Base-by-base conservation (phyloP, 805 yeast species). In the Ogataea ramenticola region DNA sequence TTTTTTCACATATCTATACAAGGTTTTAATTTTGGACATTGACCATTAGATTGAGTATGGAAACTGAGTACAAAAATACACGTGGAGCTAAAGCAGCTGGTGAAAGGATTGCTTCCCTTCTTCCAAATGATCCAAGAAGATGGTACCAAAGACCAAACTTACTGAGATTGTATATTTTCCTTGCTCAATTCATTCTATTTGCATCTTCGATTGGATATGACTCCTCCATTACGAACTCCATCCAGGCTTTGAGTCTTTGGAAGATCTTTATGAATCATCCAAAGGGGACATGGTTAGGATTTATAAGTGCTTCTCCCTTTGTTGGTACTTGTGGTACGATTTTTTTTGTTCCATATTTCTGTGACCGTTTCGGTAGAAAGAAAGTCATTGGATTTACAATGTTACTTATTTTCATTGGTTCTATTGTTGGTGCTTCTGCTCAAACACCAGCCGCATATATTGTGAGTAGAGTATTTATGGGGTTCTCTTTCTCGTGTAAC, bases 121-220 rank as follows among this genome's bases (percentile, higher is more conserved):
- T 51, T 15, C 54, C 54, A 14, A 41, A 49, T 14, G 54, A 51
- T 31, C 34, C 49, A 31, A 43, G 54, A 22, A 36, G 32, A 29
- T 51, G 55, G 55, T 49, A 45, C 40, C 46, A 47, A 40, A 41
- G 53, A 24, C 51, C 50, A 11, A 49, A 49, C 41, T 39, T 51
- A 16, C 38, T 44, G 21, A 49, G 46, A 35, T 42, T 51, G n/a
- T 45, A 51, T 36, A 8, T 51, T 15, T 27, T 47, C 15, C 21
- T 43, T 33, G 42, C 41, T 36, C 46, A 46, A 39, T 49, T 49
- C 36, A 42, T 51, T 34, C 48, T 51, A 12, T 49, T 43, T 40
- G 53, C 49, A 17, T 44, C 53, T 7, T 43, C 53, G 14, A 51
- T 49, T 35, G 55, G 55, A 21, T 51, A 49, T 40, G 55, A 51